phyloP scores from a whole-genome alignment of 1,284 basidiomycete species.

The Heterobasidion parviporum region DNA sequence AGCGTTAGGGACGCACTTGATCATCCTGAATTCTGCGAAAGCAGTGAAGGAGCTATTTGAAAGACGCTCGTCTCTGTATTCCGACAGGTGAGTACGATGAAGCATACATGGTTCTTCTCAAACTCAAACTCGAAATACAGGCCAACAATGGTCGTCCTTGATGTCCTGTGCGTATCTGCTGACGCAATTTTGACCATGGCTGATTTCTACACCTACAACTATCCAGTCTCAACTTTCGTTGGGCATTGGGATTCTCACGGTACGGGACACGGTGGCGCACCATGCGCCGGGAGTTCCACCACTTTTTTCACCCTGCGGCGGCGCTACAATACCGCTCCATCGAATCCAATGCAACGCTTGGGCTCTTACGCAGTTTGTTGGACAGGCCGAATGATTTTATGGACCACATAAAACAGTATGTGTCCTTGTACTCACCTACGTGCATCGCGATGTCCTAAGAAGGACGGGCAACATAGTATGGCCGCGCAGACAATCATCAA shows the following conservation, averaged over 20 bases:
- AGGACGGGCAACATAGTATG: slow-evolving; percentile 14
- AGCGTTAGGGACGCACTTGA: slow-evolving; percentile 5
- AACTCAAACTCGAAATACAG: background rate
- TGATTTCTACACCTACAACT: too few relatives aligned
- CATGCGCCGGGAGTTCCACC: too few relatives aligned
- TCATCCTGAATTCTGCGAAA: slow-evolving; percentile 10
- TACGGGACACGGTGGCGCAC: too few relatives aligned
- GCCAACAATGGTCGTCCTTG: background rate
- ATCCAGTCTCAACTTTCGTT: too few relatives aligned
- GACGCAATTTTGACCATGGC: background rate
- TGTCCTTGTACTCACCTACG: background rate
- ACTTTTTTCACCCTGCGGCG: slow-evolving; percentile 7
- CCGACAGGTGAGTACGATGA: slow-evolving; percentile 6
- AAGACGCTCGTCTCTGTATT: slow-evolving; percentile 7
- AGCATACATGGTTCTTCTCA: background rate
- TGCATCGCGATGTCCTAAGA: background rate
- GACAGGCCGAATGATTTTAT: slow-evolving; percentile 13
- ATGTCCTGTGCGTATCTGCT: background rate
- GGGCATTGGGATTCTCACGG: too few relatives aligned
- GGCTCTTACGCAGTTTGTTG: slow-evolving; percentile 14
- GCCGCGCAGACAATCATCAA: slow-evolving; percentile 17
- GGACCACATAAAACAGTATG: slow-evolving; percentile 7
- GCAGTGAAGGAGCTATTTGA: slow-evolving; percentile 12
- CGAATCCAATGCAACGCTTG: slow-evolving; percentile 11
- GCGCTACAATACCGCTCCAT: slow-evolving; percentile 13